Base-by-base conservation (phyloP, 495 filamentous ascomycete genomes). In the Neurospora sp. region DNA sequence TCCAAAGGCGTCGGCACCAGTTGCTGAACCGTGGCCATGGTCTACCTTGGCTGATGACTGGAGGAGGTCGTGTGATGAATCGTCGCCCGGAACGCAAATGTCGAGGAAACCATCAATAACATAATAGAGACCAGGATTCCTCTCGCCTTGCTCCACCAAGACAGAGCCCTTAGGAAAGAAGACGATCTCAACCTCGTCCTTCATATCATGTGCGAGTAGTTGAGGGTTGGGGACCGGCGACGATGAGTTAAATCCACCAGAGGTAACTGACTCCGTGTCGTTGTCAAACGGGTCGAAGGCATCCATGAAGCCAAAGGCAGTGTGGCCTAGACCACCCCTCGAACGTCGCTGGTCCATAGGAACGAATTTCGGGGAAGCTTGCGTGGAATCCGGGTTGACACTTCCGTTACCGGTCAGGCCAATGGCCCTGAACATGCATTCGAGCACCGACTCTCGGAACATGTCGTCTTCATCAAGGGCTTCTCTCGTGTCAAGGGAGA, bases 71-170 rank as follows among this genome's bases (percentile, higher is more conserved):
- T 77, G 76, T 4, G 79, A 74, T 3, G 80, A 74, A 35, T 82
- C 78, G 10, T 82, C 80, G 35, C 77, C 79, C 23, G 81, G 86
- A 37, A 83, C 88, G 72, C 93, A 93, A 23, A 97, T 94, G 80
- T 99, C 96, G 35, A 99, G 83, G 74, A 99, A 99, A 4, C 96
- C 96, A 80, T 99, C 96, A 71, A 99, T 92, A 12, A 99, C 96
- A 80, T 98, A 99, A 83, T 99, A 99, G 11, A 99, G 85, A 1
- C 96, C 96, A 0, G 96, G 96, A 76, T 96, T 96, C 20, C 96
- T 88, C 83, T 99, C 96, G 0, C 96, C 94, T 80, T 98, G 94
- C 76, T 99, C 96, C 0, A 99, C 95, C n/a, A 99, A 86, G 7
- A 99, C 92, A 9, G 96, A 94, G 5, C 92, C 94, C 78, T 98